Evolutionary conservation across 371 early-diverging fungal genomes (phyloP), one percentile per base, ranked within the genome.

Genomic region (Mycotypha africana): DNA sequence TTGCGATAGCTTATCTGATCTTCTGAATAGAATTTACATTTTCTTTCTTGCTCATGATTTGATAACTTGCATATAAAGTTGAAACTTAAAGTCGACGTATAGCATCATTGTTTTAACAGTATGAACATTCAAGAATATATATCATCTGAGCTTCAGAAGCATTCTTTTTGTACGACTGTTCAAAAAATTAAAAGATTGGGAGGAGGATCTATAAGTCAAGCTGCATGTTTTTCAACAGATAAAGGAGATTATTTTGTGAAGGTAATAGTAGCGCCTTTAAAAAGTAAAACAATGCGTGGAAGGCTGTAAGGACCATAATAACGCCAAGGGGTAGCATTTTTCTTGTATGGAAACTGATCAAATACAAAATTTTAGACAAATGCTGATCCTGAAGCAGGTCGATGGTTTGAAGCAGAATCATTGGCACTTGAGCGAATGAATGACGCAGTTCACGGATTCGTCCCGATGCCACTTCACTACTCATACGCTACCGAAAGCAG

Each of bases 181-280:
- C 4, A 32, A 0, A 17, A 24, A 10, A 25, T 42, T 10, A 41
- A 46, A 19, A n/a, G 33, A 35, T 28, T 56, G 1, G 15, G 43
- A 11, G 56, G 56, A 12, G 56, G 56, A 12, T 42, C 47, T 37
- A 56, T 56, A 10, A 56, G 47, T 19, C 20, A 50, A 35, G 51
- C 51, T 19, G 25, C 38, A 5, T 23, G 42, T 16, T 56, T 46
- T 42, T 15, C 38, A 2, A 56, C 56, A 24, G 56, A 56, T 26
- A 45, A 41, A 7, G 51, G 56, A 7, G 47, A 56, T 20, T 49
- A 35, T 26, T 56, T 56, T 25, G 35, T 56, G 14, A 56, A 50
- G 38, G 56, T 56, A 42, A 24, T 17, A 14, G 9, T 15, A 25
- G 33, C 14, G 0, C 16, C n/a, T n/a, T n/a, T n/a, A n/a, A 38